phyloP scores from a whole-genome alignment of 1,284 basidiomycete genomes.

The Afroboletus lepidellus region DNA sequence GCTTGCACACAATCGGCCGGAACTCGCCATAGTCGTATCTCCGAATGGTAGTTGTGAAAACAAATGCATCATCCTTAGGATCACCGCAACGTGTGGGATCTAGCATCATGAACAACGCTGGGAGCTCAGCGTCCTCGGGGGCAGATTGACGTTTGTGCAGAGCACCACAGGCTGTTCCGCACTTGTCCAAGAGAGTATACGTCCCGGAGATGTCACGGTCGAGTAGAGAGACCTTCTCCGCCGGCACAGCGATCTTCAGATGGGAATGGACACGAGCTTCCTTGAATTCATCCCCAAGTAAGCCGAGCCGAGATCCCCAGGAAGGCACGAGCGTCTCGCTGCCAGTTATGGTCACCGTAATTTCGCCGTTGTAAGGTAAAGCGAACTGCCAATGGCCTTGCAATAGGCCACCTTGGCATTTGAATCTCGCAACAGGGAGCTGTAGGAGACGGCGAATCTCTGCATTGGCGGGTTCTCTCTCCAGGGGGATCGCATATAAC shows the following conservation, averaged over 20 bases:
- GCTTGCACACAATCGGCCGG: slow-evolving; percentile 69
- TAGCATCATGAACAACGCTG: slow-evolving; percentile 78
- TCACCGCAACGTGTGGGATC: slow-evolving; percentile 83
- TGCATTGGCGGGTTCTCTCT: slow-evolving; percentile 74
- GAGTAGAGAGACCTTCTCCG: slow-evolving; percentile 50
- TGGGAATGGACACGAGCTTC: slow-evolving; percentile 69
- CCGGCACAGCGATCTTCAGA: slow-evolving; percentile 60
- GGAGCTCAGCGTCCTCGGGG: slow-evolving; percentile 44
- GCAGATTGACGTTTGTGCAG: slow-evolving; percentile 66
- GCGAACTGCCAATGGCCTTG: slow-evolving; percentile 82
- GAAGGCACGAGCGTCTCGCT: slow-evolving; percentile 72
- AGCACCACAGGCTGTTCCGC: slow-evolving; percentile 87
- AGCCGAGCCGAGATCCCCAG: slow-evolving; percentile 85
- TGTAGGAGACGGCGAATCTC: slow-evolving; percentile 75
- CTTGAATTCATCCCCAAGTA: slow-evolving; percentile 63
- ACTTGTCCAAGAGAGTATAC: slow-evolving; percentile 80
- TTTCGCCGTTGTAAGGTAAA: slow-evolving; percentile 59
- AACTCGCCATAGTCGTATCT: slow-evolving; percentile 80
- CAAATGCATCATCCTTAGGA: slow-evolving; percentile 70
- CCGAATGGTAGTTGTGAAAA: slow-evolving; percentile 77
- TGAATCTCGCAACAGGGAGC: slow-evolving; percentile 77
- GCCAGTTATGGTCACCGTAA: slow-evolving; percentile 66
- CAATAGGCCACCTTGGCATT: slow-evolving; percentile 58
- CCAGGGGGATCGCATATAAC: slow-evolving; percentile 70
- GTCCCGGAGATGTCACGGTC: slow-evolving; percentile 82